These are phyloP conservation scores for Leptoxyphium fumago DNA, from an alignment of 2,329 filamentous ascomycete genomes.

Conservation along the genomic window DNA sequence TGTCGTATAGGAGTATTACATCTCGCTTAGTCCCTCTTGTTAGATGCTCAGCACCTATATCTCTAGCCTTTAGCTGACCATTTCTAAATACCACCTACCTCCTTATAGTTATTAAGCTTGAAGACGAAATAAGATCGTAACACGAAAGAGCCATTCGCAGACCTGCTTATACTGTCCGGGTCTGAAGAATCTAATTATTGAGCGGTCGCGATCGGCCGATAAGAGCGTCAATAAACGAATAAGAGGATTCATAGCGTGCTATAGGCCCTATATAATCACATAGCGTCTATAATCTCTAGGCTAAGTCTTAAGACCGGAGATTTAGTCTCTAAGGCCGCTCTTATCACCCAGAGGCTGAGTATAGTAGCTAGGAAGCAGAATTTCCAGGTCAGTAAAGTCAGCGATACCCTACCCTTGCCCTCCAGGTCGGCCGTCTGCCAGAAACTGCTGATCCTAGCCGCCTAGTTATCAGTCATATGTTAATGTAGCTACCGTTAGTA, in stretches of 20 bases:
- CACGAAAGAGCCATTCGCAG: not conserved
- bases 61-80: too few species aligned
- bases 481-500: not conserved
- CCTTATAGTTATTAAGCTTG: too few species aligned
- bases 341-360: not conserved
- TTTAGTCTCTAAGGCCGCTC: not conserved
- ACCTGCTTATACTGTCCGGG: not conserved
- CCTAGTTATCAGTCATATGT: not conserved
- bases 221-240: slow-evolving; percentile 1
- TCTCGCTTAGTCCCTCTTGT: too few species aligned
- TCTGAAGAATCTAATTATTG: not conserved
- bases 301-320: not conserved
- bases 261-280: slow-evolving; percentile 1
- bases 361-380: not conserved
- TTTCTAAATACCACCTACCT: too few species aligned
- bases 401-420: not conserved
- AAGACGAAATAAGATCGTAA: not conserved
- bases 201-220: not conserved
- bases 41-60: too few species aligned
- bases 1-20: too few species aligned
- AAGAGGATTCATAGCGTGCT: slow-evolving; percentile 1
- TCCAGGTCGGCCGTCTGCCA: not conserved
- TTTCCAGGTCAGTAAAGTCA: not conserved
- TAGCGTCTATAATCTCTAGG: not conserved
- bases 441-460: not conserved